These are phyloP conservation scores for Sisymbrium altissimum DNA, from an alignment of 345 rosid species.

Conservation along the genomic window DNA sequence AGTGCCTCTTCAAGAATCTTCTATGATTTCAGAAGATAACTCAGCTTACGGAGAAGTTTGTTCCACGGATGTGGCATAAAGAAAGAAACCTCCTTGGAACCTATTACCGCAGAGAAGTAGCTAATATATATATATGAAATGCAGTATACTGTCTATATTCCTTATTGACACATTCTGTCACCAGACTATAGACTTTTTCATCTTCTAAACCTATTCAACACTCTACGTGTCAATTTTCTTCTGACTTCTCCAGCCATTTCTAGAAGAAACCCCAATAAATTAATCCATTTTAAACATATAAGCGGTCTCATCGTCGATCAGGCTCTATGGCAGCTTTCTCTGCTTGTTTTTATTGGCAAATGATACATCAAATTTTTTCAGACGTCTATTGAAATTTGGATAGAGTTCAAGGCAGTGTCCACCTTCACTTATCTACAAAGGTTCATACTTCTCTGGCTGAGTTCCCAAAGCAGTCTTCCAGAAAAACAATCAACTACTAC, in stretches of 20 bases:
- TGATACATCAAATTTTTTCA: slow-evolving; percentile 65
- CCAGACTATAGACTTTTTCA: slow-evolving; percentile 53
- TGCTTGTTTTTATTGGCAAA: slow-evolving; percentile 40
- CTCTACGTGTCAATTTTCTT: slow-evolving; percentile 51
- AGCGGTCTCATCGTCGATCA: slow-evolving; percentile 19
- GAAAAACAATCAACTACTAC: slow-evolving; percentile 85
- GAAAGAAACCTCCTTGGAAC: not conserved
- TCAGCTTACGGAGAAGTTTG: not conserved
- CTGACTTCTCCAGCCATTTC: slow-evolving; percentile 47
- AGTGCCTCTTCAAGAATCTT: slow-evolving; percentile 4
- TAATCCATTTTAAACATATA: slow-evolving; percentile 55
- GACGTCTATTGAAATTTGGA: slow-evolving; percentile 76
- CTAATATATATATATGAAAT: too few relatives aligned
- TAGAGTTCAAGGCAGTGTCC: slow-evolving; percentile 92
- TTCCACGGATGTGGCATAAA: not conserved
- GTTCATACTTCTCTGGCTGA: slow-evolving; percentile 77
- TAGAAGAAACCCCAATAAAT: slow-evolving; percentile 39
- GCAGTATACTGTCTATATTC: not conserved
- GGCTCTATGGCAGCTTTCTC: slow-evolving; percentile 10
- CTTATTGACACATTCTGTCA: slow-evolving; percentile 28
- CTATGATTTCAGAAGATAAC: not conserved
- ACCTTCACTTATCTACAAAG: slow-evolving; percentile 81
- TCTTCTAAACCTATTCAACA: slow-evolving; percentile 62
- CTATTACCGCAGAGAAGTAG: not conserved
- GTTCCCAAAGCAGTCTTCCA: slow-evolving; percentile 76